phyloP scores from a whole-genome alignment of 23 red algal species.

The Gracilaria vermiculophylla region DNA sequence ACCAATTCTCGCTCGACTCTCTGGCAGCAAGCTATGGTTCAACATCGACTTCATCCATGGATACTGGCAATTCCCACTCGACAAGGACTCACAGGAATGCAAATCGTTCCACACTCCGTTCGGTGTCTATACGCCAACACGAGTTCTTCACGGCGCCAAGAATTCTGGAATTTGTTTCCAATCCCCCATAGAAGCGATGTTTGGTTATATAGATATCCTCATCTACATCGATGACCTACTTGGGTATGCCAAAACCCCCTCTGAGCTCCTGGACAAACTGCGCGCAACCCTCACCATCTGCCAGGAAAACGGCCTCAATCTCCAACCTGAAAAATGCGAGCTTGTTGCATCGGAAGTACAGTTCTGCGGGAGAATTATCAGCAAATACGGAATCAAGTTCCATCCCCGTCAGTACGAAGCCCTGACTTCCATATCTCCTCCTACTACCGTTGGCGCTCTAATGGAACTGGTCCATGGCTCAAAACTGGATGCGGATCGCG shows the following conservation, averaged over 20 bases:
- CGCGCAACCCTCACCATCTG: neutral
- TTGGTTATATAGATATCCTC: conserved; percentile 4
- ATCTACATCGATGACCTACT: conserved; percentile 19
- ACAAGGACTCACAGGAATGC: neutral
- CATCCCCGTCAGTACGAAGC: too few species aligned
- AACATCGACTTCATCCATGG: conserved; percentile 23
- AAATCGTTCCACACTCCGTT: conserved; percentile 27
- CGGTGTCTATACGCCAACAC: neutral
- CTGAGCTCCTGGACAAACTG: too few species aligned
- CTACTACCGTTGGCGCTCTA: conserved; percentile 21
- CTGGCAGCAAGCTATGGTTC: neutral
- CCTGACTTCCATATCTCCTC: neutral
- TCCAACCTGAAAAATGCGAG: too few species aligned
- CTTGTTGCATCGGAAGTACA: too few species aligned
- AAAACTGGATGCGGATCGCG: conserved; percentile 30
- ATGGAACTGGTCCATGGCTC: conserved; percentile 38
- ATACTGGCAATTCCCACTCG: conserved; percentile 36
- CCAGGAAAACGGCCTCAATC: too few species aligned
- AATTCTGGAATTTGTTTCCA: conserved; percentile 15
- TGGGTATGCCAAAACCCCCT: neutral
- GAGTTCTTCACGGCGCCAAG: conserved; percentile 20
- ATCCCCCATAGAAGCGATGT: neutral
- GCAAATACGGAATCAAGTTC: too few species aligned
- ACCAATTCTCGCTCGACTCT: neutral
- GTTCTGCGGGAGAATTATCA: too few species aligned